A percentile compares a stretch with the other conserved stretches of the same genome.
Conservation (phyloP, 2,329 filamentous ascomycete genomes). For the Xylogone sp. region DNA sequence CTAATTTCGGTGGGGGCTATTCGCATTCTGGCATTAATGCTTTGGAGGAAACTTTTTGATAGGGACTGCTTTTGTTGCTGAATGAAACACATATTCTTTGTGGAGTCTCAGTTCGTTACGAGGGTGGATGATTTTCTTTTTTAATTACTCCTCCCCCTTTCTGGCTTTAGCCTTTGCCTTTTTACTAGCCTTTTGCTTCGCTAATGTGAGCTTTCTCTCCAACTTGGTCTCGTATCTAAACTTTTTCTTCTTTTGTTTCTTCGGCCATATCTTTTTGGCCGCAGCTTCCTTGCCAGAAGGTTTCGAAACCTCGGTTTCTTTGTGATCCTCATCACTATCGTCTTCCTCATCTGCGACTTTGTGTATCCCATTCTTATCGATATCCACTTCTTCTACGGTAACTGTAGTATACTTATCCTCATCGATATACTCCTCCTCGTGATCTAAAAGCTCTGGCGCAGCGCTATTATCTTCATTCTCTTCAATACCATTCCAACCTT, state of each 20-base stretch:
- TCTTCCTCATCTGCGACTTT: slow-evolving; percentile 40
- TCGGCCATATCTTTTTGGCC: slow-evolving; percentile 46
- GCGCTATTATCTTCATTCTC: slow-evolving; percentile 44
- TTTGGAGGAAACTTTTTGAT: slow-evolving; percentile 1
- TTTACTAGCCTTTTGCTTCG: slow-evolving; percentile 68
- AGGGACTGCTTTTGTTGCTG: slow-evolving; percentile 15
- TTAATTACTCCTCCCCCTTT: slow-evolving; percentile 20
- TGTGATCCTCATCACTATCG: slow-evolving; percentile 27
- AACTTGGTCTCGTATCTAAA: slow-evolving; percentile 90
- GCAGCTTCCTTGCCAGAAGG: slow-evolving; percentile 30
- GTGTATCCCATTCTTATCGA: slow-evolving; percentile 69
- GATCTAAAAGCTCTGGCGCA: slow-evolving; percentile 49
- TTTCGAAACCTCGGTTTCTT: slow-evolving; percentile 30
- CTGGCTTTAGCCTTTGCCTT: slow-evolving; percentile 29
- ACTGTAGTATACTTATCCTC: slow-evolving; percentile 96
- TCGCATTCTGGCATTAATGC: slow-evolving; percentile 19
- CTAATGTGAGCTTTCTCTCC: slow-evolving; percentile 71
- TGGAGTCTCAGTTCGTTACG: background rate
- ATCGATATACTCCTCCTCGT: slow-evolving; percentile 92
- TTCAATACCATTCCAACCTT: slow-evolving; percentile 64
- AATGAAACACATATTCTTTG: background rate
- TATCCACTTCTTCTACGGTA: slow-evolving; percentile 82
- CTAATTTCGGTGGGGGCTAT: slow-evolving; percentile 9
- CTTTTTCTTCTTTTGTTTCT: slow-evolving; percentile 80
- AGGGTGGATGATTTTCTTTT: slow-evolving; percentile 5